Evolutionary conservation across 306 rosid genomes (phyloP), one percentile per base, ranked within the genome.

Genomic region (Malus domestica): DNA sequence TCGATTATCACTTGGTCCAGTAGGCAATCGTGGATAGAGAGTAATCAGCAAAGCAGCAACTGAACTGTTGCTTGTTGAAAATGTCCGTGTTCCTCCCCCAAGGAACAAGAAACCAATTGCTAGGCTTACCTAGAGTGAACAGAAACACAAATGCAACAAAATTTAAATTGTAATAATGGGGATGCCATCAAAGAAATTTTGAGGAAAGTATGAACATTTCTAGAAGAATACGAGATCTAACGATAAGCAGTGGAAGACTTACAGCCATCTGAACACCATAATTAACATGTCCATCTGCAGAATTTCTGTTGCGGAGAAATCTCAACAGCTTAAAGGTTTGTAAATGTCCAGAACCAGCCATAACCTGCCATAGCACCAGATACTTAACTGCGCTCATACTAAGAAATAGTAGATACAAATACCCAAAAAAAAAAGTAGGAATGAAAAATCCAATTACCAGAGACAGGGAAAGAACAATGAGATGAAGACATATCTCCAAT

Each of bases 341-440:
- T 82, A 94, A 82, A 89, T 92, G 96, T 80, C 98, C 98, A 79
- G 98, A 92, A 76, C 98, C 98, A 80, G 98, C 98, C 97, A 94
- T 92, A 74, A 94, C 94, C 98, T 94, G 89, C 58, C 46, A 73
- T 61, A 80, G 77, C 71, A 81, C 77, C 52, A 45, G 30, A 68
- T 52, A 61, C 74, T 82, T 77, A 49, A 32, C 44, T 74, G 66
- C 29, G 51, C 67, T 70, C 42, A 59, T 73, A 40, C 35, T 13
- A 33, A 27, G 15, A 58, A 42, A 64, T 11, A 19, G 27, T 10
- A 23, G 68, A 44, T 57, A 46, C 33, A 59, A 45, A 62, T 46
- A 33, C 59, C 27, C 46, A 49, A 27, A 59, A 49, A 40, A 40
- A 72, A 52, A 54, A 65, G 52, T 46, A 13, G 58, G 65, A 82